These are phyloP conservation scores for Lactarius quietus DNA, from an alignment of 768 basidiomycete species.

Conservation along the genomic window DNA sequence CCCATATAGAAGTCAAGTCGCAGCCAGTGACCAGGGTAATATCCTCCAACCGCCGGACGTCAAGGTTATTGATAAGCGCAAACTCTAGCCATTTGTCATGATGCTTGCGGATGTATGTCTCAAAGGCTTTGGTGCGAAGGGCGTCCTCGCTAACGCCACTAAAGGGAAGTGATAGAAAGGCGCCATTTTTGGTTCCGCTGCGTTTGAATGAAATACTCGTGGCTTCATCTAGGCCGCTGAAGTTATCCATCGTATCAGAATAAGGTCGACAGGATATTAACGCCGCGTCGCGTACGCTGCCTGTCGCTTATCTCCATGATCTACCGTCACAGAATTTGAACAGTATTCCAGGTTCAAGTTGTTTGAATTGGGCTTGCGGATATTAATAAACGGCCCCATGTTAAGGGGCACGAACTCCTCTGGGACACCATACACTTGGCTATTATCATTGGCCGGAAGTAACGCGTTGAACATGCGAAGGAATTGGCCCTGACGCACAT, in stretches of 20 bases:
- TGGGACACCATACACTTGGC: conserved; percentile 6
- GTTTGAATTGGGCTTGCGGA: neutral
- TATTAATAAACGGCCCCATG: conserved; percentile 18
- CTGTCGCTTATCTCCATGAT: neutral
- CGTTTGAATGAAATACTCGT: conserved; percentile 5
- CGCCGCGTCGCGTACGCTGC: conserved; percentile 8
- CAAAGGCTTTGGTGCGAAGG: neutral
- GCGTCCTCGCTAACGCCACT: neutral
- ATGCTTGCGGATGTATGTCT: neutral
- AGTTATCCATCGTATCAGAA: neutral
- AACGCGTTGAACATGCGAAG: conserved; percentile 23
- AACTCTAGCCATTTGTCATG: neutral
- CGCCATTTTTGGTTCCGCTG: conserved; percentile 14
- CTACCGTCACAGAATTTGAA: conserved; percentile 1
- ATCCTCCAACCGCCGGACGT: conserved; percentile 14
- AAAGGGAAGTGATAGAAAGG: conserved; percentile 21
- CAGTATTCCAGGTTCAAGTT: conserved; percentile 3
- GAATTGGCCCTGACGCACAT: conserved; percentile 19
- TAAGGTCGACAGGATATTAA: neutral
- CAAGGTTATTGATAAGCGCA: neutral
- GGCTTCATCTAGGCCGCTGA: conserved; percentile 5
- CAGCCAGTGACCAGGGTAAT: conserved; percentile 15
- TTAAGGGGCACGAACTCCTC: conserved; percentile 2
- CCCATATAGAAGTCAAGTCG: conserved; percentile 8
- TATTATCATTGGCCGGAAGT: conserved; percentile 1